A percentile compares a stretch with the other conserved stretches of the same genome.
phyloP scores from a whole-genome alignment of 2,329 filamentous ascomycete species.

The Colletotrichum sojae region DNA sequence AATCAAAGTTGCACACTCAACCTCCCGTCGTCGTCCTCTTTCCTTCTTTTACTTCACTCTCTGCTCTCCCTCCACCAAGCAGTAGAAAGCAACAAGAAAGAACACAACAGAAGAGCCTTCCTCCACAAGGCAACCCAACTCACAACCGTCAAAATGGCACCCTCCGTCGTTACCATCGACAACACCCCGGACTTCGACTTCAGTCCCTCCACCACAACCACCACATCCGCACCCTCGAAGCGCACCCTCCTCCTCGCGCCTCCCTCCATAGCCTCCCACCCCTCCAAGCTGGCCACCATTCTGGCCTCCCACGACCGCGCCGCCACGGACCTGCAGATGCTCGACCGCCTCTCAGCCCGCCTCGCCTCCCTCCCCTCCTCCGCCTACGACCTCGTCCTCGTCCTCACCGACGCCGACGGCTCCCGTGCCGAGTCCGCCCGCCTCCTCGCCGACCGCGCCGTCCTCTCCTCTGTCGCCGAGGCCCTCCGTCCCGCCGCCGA shows the following conservation, averaged over 20 bases:
- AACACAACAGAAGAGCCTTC: not conserved
- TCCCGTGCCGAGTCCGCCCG: slow-evolving; percentile 72
- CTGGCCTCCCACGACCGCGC: slow-evolving; percentile 81
- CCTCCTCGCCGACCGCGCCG: slow-evolving; percentile 77
- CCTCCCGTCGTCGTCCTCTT: no score
- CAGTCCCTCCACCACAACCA: slow-evolving; percentile 47
- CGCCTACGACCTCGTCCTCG: slow-evolving; percentile 87
- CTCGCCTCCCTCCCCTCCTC: slow-evolving; percentile 81
- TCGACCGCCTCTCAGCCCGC: slow-evolving; percentile 89
- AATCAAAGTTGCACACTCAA: not conserved
- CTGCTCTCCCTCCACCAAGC: no score
- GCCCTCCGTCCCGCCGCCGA: slow-evolving; percentile 71
- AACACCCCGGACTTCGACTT: slow-evolving; percentile 67
- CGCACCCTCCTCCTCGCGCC: slow-evolving; percentile 90
- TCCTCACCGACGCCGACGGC: slow-evolving; percentile 85
- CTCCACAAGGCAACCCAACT: not conserved
- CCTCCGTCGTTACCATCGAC: slow-evolving; percentile 69
- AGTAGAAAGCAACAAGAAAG: no score
- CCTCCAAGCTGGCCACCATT: slow-evolving; percentile 80
- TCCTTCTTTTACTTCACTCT: no score
- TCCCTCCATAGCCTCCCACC: slow-evolving; percentile 89
- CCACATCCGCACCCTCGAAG: slow-evolving; percentile 45
- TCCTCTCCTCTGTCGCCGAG: slow-evolving; percentile 78
- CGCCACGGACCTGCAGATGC: slow-evolving; percentile 94
- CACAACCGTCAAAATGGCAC: slow-evolving; percentile 59